Evolutionary conservation across 1,284 basidiomycete genomes (phyloP).

Genomic region (Bjerkandera adusta): DNA sequence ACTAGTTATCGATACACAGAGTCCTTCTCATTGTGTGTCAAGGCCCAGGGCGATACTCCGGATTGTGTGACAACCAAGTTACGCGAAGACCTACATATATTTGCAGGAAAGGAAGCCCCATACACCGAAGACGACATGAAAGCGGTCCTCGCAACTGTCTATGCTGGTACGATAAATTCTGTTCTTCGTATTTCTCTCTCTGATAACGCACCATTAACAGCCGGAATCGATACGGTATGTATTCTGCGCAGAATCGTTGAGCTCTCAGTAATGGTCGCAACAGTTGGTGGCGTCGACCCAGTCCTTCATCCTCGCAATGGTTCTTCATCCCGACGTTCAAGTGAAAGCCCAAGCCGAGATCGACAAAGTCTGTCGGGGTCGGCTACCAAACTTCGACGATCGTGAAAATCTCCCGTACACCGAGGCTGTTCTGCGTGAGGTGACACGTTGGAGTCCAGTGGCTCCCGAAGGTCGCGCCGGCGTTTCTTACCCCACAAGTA

Average conservation of each 20-base stretch:
- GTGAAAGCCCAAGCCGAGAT: slow-evolving; percentile 34
- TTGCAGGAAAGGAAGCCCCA: slow-evolving; percentile 1
- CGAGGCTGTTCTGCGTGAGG: slow-evolving; percentile 36
- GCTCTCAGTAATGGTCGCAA: no score
- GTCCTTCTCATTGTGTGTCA: slow-evolving; percentile 11
- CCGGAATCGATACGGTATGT: slow-evolving; percentile 20
- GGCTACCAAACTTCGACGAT: slow-evolving; percentile 35
- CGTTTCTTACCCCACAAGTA: slow-evolving; percentile 38
- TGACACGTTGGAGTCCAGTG: slow-evolving; percentile 30
- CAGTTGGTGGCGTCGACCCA: slow-evolving; percentile 26
- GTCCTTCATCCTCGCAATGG: slow-evolving; percentile 29
- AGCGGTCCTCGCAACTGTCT: slow-evolving; percentile 14
- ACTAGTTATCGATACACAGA: slow-evolving; percentile 3
- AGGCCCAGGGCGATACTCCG: neutral
- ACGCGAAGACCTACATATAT: neutral
- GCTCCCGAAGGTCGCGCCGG: no score
- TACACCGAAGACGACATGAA: slow-evolving; percentile 15
- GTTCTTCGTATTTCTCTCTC: neutral
- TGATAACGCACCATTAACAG: slow-evolving; percentile 5
- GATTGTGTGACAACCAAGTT: neutral
- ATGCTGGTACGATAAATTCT: slow-evolving; percentile 14
- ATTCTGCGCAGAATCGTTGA: no score
- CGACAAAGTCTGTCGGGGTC: slow-evolving; percentile 31
- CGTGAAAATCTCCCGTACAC: slow-evolving; percentile 33
- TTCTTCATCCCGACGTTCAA: slow-evolving; percentile 32